Conservation (phyloP, 345 rosid species). For the Lepidium sativum region DNA sequence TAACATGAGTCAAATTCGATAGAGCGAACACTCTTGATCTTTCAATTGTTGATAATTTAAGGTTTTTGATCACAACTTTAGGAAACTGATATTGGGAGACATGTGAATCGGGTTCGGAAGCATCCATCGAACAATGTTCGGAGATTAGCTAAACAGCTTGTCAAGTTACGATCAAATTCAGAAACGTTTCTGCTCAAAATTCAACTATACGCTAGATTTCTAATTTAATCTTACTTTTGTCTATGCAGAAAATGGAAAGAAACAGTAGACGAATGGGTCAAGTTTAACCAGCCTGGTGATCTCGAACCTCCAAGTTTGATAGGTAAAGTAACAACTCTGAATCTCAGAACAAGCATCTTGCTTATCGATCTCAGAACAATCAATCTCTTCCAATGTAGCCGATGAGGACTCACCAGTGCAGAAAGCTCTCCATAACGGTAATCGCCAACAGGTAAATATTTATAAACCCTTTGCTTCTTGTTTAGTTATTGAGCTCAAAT, state of each 20-base stretch:
- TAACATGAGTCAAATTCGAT: neutral
- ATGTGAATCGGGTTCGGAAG: slow-evolving; percentile 67
- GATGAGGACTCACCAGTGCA: slow-evolving; percentile 90
- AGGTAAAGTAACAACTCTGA: slow-evolving; percentile 37
- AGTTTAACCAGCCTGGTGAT: slow-evolving; percentile 68
- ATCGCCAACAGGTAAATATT: slow-evolving; percentile 71
- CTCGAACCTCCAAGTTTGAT: slow-evolving; percentile 58
- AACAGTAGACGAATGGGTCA: slow-evolving; percentile 92
- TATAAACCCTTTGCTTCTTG: neutral
- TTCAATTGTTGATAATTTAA: neutral
- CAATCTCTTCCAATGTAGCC: slow-evolving; percentile 30
- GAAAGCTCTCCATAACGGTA: slow-evolving; percentile 53
- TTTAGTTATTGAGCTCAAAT: slow-evolving; percentile 36
- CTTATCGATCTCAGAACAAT: neutral
- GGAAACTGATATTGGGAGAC: slow-evolving; percentile 23
- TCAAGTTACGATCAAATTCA: slow-evolving; percentile 31
- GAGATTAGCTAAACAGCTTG: slow-evolving; percentile 79
- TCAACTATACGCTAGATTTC: neutral
- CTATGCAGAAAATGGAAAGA: slow-evolving; percentile 89
- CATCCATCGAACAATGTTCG: slow-evolving; percentile 65
- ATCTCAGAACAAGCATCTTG: slow-evolving; percentile 1
- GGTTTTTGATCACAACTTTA: neutral
- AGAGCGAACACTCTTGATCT: neutral
- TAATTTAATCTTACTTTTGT: neutral
- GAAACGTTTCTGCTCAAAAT: neutral